phyloP scores from a whole-genome alignment of 2,329 filamentous ascomycete genomes.

The Pseudopithomyces maydicus region DNA sequence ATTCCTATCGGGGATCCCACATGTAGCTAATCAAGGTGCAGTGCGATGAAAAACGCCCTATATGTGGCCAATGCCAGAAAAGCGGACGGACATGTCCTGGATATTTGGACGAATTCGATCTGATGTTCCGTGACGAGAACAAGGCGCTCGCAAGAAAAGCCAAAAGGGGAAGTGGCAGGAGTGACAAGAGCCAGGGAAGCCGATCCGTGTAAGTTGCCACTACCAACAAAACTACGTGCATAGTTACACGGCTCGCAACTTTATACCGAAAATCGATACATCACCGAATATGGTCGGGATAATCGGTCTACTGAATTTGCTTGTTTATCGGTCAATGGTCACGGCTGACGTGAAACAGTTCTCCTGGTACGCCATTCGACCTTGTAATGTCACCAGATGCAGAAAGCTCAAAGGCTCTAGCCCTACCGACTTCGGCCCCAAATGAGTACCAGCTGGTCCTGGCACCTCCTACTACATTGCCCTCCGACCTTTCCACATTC shows the following conservation, averaged over 20 bases:
- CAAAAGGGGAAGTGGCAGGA: constrained; percentile 48
- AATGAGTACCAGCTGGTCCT: constrained; percentile 18
- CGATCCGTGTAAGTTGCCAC: constrained; percentile 34
- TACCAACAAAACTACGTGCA: background rate
- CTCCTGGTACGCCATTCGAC: constrained; percentile 26
- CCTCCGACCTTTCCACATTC: constrained; percentile 25
- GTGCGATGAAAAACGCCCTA: constrained; percentile 44
- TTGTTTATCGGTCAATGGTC: too few relatives aligned
- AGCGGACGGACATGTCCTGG: constrained; percentile 38
- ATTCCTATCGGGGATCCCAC: background rate
- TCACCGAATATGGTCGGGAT: too few relatives aligned
- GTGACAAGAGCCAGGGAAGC: constrained; percentile 12
- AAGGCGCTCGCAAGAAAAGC: constrained; percentile 69
- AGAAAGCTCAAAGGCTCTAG: constrained; percentile 9
- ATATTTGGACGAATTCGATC: constrained; percentile 68
- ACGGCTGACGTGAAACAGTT: constrained; percentile 24
- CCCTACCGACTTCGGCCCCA: constrained; percentile 6
- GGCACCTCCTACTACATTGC: constrained; percentile 22
- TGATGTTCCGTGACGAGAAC: constrained; percentile 75
- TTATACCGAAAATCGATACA: background rate
- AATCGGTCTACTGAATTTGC: too few relatives aligned
- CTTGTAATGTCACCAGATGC: constrained; percentile 13
- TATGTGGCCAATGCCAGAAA: constrained; percentile 43
- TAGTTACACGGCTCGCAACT: background rate
- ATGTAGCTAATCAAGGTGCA: constrained; percentile 18